Evolutionary conservation across 257 asterid genomes (phyloP), one percentile per base, ranked within the genome.

Genomic region (Pogostemon cablin): DNA sequence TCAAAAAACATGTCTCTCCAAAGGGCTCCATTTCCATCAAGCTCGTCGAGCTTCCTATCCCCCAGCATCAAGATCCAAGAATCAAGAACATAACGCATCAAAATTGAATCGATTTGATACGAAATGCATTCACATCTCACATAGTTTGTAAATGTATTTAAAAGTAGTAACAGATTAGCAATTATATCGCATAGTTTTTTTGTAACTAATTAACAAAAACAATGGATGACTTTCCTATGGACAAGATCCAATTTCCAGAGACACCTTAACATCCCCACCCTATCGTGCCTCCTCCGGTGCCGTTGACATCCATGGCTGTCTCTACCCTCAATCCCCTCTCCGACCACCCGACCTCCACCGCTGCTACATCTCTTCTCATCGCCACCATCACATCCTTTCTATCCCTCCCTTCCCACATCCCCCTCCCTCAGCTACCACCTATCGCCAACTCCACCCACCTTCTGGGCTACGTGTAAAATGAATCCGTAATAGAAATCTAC

Each of bases 291-390:
- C 85, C 86, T 68, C 93, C 49, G 67, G 90, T 59, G 46, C 84
- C 62, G 91, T 85, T 2, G 90, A 91, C 80, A 53, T 85, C 72
- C 96, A 92, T 75, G 98, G 97, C 73, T 87, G 81, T 41, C 86
- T 92, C 92, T 82, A 77, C 86, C 49, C 72, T 84, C 62, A 78
- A 67, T 11, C 25, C 86, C 67, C 88, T 89, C 81, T 78, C 93
- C 76, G 95, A 89, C 64, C 91, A 86, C 76, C 80, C 87, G 34
- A 40, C 83, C 71, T 5, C 81, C 83, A 2, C 76, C 62, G 32
- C 80, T 20, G 6, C 79, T 75, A 9, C 77, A 11, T 61, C 84
- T 5, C 75, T 86, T 9, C 81, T 78, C 71, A 79, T 82, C 65
- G 71, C 83, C 69, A 79, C 92, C 68, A 84, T 86, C 76, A 65